Base-by-base conservation (phyloP, 2,329 filamentous ascomycete genomes). In the Cladobotryum mycophilum region DNA sequence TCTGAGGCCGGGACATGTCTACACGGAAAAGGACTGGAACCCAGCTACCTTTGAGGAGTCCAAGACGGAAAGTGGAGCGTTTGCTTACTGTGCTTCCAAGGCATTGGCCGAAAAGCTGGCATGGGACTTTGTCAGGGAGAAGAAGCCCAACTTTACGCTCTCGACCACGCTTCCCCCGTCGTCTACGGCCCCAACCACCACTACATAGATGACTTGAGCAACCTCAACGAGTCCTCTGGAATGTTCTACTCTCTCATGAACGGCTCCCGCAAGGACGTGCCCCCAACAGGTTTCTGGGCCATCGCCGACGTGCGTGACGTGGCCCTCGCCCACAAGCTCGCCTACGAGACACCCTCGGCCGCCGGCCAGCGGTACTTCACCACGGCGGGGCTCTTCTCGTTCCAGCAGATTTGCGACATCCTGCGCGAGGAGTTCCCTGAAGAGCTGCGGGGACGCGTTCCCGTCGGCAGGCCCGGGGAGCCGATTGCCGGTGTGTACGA, bases 401-500 rank as follows among this genome's bases (percentile, higher is more conserved):
- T 59, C 55, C 12, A 47, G 7, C 65, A 62, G 58, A 81, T 72
- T 63, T 68, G 60, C 52, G 76, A 78, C 63, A 63, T 71, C 5
- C 68, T 77, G 42, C 68, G 72, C 46, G 64, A 65, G 51, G 67
- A 71, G 54, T 80, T 82, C 58, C 76, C 78, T 1, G 74, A 78
- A 46, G 25, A 30, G 25, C 69, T 78, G 40, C 64, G 60, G 33
- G 73, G 75, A 44, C 65, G 67, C 51, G 58, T 81, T 53, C 79
- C 79, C 1, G 66, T 49, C 15, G 48, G 48, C 22, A 49, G 33
- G 17, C 41, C 48, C 33, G 48, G 48, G 11, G 34, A 40, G 36
- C 48, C 41, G 22, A 45, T 49, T 30, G 30, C 48, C 18, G 48
- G 25, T 13, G 35, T 49, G 4, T 49, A 49, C 48, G 3, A 35